Evolutionary conservation across 2,329 filamentous ascomycete genomes (phyloP).

Genomic region (Colletotrichum sp.): DNA sequence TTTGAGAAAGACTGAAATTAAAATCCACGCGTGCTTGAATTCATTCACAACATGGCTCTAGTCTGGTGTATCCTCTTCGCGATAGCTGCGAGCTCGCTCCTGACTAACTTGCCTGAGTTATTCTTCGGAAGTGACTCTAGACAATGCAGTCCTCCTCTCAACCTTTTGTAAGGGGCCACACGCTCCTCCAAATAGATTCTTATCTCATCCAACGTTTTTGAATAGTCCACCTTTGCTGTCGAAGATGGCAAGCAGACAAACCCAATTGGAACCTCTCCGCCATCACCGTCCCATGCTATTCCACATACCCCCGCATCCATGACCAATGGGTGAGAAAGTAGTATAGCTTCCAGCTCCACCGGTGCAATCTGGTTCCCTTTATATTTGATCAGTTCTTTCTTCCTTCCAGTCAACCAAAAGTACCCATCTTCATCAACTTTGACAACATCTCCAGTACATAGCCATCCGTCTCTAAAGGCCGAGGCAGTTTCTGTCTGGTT

Average conservation of each 20-base stretch:
- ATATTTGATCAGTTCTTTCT: conserved; percentile 37
- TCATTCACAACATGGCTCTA: not conserved
- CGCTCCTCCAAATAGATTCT: not conserved
- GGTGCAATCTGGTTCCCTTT: conserved; percentile 35
- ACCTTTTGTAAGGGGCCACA: not conserved
- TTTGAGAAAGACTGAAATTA: not conserved
- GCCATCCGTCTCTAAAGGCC: conserved; percentile 31
- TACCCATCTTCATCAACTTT: conserved; percentile 31
- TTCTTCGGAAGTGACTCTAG: not conserved
- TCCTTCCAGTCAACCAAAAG: conserved; percentile 33
- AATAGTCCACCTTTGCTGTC: not conserved
- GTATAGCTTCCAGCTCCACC: conserved; percentile 33
- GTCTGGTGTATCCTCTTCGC: not conserved
- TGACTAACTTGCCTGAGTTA: not conserved
- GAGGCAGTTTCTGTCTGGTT: not conserved
- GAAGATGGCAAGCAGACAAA: not conserved
- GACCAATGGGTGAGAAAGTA: not conserved
- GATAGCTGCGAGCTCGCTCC: not conserved
- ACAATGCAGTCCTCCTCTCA: not conserved
- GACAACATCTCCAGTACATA: conserved; percentile 34
- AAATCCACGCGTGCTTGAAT: not conserved
- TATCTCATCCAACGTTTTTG: not conserved
- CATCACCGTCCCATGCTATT: not conserved
- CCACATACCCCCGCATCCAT: not conserved
- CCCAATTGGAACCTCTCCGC: not conserved